These are phyloP conservation scores for Pleurotus giganteus DNA, from an alignment of 768 basidiomycete genomes.

Conservation along the genomic window DNA sequence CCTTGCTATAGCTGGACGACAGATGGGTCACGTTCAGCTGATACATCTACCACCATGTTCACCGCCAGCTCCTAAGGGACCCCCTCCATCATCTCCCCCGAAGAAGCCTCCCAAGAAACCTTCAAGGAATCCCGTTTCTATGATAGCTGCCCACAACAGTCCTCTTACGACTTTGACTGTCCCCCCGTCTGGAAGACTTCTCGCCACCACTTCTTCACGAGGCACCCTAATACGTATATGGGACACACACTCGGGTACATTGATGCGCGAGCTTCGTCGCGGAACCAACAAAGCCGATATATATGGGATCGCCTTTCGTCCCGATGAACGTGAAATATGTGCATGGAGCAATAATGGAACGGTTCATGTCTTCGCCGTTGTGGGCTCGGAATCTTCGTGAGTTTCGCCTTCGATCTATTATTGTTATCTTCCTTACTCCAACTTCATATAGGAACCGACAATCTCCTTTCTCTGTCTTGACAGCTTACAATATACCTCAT, in stretches of 20 bases:
- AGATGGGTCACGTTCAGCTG: slow-evolving; percentile 86
- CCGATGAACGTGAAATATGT: slow-evolving; percentile 82
- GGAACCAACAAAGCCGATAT: slow-evolving; percentile 91
- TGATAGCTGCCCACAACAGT: slow-evolving; percentile 82
- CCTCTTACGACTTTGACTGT: slow-evolving; percentile 76
- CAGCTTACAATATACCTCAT: slow-evolving; percentile 69
- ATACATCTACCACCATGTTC: slow-evolving; percentile 81
- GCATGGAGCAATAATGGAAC: slow-evolving; percentile 97
- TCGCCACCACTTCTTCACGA: slow-evolving; percentile 81
- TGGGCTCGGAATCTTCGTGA: slow-evolving; percentile 63
- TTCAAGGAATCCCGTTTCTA: slow-evolving; percentile 67
- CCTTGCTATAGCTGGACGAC: slow-evolving; percentile 82
- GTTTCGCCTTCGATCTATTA: slow-evolving; percentile 23
- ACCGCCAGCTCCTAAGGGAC: slow-evolving; percentile 53
- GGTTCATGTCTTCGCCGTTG: slow-evolving; percentile 82
- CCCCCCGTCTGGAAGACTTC: slow-evolving; percentile 71
- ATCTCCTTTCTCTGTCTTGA: slow-evolving; percentile 76
- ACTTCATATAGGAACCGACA: slow-evolving; percentile 78
- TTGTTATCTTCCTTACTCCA: slow-evolving; percentile 3
- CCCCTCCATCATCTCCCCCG: slow-evolving; percentile 50
- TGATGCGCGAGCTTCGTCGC: slow-evolving; percentile 76
- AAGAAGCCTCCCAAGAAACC: slow-evolving; percentile 56
- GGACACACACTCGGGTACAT: slow-evolving; percentile 72
- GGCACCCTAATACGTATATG: slow-evolving; percentile 89
- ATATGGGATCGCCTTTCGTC: slow-evolving; percentile 85